Percentiles rank a stretch among this genome's conserved stretches.
Evolutionary conservation across 139 green algal species (phyloP).

Genomic region (Chlamydomonas sphaeroides): DNA sequence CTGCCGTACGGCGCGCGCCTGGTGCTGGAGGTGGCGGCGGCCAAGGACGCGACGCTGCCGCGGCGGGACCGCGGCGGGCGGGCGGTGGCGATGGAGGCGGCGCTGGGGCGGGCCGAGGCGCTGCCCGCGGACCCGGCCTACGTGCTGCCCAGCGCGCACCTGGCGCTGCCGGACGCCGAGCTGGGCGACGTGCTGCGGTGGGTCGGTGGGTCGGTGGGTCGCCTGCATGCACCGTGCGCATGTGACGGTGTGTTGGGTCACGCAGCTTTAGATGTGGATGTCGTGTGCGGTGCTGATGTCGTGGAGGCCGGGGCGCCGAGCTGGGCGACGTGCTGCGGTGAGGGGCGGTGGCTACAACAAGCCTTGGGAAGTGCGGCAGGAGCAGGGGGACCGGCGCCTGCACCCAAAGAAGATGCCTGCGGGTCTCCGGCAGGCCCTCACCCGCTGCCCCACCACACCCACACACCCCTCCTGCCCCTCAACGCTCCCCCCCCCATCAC

Average conservation of each 20-base stretch:
- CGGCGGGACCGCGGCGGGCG: background rate
- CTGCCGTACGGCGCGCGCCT: slow-evolving; percentile 33
- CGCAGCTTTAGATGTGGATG: no score
- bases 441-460: no score
- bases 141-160: slow-evolving; percentile 22
- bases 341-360: no score
- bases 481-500: no score
- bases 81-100: background rate
- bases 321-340: slow-evolving; percentile 17
- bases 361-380: no score
- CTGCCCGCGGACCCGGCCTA: slow-evolving; percentile 2
- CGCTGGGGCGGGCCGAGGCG: background rate
- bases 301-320: slow-evolving; percentile 5
- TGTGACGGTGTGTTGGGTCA: no score
- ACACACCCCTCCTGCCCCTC: background rate
- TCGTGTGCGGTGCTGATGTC: no score
- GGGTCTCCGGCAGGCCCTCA: no score
- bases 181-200: slow-evolving; percentile 17
- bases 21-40: slow-evolving; percentile 11
- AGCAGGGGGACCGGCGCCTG: no score
- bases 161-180: slow-evolving; percentile 43
- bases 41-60: slow-evolving; percentile 24
- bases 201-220: no score
- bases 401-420: no score
- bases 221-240: no score